Evolutionary conservation across 2,329 filamentous ascomycete species (phyloP).

Genomic region (Monosporascus ibericus): DNA sequence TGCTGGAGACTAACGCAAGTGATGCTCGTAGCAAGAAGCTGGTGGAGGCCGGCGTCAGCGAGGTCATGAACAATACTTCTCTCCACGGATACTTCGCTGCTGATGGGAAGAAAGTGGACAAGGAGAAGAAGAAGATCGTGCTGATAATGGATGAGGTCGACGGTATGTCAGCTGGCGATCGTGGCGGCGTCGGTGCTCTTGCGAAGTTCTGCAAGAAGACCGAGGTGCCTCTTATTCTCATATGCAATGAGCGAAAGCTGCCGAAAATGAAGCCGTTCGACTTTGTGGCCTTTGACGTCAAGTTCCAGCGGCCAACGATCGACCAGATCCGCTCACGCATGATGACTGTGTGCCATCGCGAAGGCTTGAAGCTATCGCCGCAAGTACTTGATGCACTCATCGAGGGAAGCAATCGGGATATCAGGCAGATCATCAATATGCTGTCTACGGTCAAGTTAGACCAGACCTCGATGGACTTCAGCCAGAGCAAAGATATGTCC

Average conservation of each 20-base stretch:
- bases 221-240: constrained; percentile 88
- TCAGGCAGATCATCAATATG: constrained; percentile 98
- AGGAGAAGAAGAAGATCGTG: constrained; percentile 84
- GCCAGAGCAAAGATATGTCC: constrained; percentile 87
- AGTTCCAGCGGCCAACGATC: constrained; percentile 82
- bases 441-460: constrained; percentile 89
- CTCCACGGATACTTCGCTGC: constrained; percentile 84
- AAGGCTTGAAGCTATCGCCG: constrained; percentile 78
- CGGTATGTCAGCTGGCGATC: constrained; percentile 95
- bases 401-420: constrained; percentile 91
- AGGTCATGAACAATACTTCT: constrained; percentile 90
- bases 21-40: constrained; percentile 94
- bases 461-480: constrained; percentile 70
- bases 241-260: constrained; percentile 88
- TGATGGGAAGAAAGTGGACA: constrained; percentile 73
- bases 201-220: constrained; percentile 95
- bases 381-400: constrained; percentile 88
- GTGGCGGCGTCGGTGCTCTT: constrained; percentile 89
- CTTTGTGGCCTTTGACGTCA: constrained; percentile 73
- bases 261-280: constrained; percentile 99
- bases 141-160: constrained; percentile 99
- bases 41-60: constrained; percentile 80
- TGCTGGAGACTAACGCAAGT: constrained; percentile 92
- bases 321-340: constrained; percentile 89
- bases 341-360: constrained; percentile 90